Evolutionary conservation across 345 rosid genomes (phyloP).

Genomic region (Euphorbia lathyris): DNA sequence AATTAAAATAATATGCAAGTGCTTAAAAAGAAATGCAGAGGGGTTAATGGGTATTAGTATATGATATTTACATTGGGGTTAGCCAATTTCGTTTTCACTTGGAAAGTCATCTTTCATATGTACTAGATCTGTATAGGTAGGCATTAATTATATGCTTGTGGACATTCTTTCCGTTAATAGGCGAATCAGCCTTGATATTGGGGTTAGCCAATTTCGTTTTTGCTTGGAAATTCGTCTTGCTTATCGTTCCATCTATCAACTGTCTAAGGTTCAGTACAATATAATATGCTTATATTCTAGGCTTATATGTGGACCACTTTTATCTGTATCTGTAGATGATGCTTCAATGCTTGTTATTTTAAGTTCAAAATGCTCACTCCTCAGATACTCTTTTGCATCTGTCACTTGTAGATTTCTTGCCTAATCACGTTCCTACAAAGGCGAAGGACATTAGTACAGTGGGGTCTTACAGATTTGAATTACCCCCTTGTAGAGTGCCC

Average conservation of each 20-base stretch:
- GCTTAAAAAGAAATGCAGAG: too few species aligned
- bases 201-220: conserved; percentile 42
- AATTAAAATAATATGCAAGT: conserved; percentile 34
- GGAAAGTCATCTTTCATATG: conserved; percentile 58
- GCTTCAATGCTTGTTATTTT: background rate
- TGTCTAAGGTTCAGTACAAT: background rate
- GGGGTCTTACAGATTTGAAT: too few species aligned
- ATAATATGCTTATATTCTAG: background rate
- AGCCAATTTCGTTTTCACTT: conserved; percentile 45
- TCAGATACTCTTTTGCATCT: background rate
- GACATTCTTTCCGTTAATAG: conserved; percentile 38
- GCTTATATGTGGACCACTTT: background rate
- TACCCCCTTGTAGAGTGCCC: too few species aligned
- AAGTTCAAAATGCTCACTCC: too few species aligned
- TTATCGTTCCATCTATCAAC: too few species aligned
- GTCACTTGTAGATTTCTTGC: conserved; percentile 6
- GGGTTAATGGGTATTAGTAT: conserved; percentile 24
- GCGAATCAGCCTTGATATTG: conserved; percentile 33
- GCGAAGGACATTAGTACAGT: too few species aligned
- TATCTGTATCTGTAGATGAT: background rate
- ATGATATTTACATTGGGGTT: conserved; percentile 28
- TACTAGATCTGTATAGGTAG: conserved; percentile 29
- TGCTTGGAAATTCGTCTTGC: too few species aligned
- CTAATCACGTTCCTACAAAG: background rate
- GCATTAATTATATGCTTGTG: conserved; percentile 25